Evolutionary conservation across 2,329 filamentous ascomycete genomes (phyloP), one percentile per base, ranked within the genome.

Genomic region (Metarhizium rileyi): DNA sequence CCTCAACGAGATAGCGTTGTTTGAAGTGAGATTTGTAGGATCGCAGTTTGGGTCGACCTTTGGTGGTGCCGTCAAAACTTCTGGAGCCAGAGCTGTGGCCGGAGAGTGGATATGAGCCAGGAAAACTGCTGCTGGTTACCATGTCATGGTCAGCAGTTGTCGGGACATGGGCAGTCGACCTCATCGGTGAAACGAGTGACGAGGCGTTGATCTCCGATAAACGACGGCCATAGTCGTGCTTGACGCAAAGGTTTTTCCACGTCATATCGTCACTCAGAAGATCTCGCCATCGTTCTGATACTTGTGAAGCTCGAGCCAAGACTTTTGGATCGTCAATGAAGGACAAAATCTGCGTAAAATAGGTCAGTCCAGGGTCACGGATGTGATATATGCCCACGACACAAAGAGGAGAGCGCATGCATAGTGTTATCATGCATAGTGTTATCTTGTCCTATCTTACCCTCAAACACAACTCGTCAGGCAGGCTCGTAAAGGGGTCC

Each of bases 11-110:
- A 65, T 97, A 97, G 61, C 90, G 80, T 65, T 97, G 90, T 67
- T 97, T 97, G 73, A 98, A 98, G 67, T 97, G 91, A 5, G 88
- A 94, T 61, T 94, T 89, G 70, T 97, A 96, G 1, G 89, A 91
- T 57, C 84, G 83, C 26, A 88, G 76, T 57, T 84, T 85, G 66
- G 81, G 70, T 70, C 83, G 65, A 55, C 63, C 47, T 52, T 57
- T 64, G 54, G 59, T 64, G 54, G 59, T 57, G 16, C 74, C 76
- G 51, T 85, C 82, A 23, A 83, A 74, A 57, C 76, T 83, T 50
- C 75, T 75, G 56, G 77, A 65, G 56, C 65, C 61, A 14, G 64
- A 60, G 52, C 66, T 55, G 41, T 70, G 64, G 18, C 60, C 61
- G 22, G 59, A 64, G 23, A 62, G 59, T 23, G 71, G 65, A 27